A percentile compares a stretch with the other conserved stretches of the same genome.
phyloP scores from a whole-genome alignment of 192 early-diverging fungal genomes.

The Mortierella hygrophila region DNA sequence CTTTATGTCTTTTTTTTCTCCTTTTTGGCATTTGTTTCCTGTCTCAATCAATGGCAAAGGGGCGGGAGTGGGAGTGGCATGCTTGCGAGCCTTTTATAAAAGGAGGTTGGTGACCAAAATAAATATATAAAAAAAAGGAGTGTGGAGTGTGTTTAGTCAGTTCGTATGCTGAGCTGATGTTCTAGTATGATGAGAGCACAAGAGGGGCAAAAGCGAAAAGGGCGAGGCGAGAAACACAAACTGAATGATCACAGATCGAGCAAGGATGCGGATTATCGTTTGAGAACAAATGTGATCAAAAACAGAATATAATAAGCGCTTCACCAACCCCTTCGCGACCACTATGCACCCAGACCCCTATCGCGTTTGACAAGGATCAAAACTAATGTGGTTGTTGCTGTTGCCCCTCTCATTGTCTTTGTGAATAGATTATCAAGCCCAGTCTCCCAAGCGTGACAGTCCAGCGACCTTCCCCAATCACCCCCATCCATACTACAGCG shows the following conservation, averaged over 20 bases:
- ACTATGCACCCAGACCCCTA: background rate
- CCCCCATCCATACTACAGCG: background rate
- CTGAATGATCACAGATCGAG: background rate
- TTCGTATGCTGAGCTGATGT: conserved; percentile 6
- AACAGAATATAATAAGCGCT: background rate
- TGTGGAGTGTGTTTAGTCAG: conserved; percentile 3
- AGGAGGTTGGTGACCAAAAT: conserved; percentile 5
- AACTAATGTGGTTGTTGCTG: background rate
- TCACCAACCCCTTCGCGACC: background rate
- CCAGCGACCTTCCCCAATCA: conserved; percentile 9
- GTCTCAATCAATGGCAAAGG: background rate
- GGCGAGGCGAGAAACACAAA: background rate
- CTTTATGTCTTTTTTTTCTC: background rate
- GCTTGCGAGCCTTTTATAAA: background rate
- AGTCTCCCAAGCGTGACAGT: conserved; percentile 37
- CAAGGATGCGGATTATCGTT: background rate
- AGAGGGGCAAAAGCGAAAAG: background rate
- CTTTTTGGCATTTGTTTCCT: background rate
- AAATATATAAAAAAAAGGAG: background rate
- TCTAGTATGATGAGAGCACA: conserved; percentile 9
- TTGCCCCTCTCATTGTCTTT: background rate
- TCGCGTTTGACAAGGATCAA: background rate
- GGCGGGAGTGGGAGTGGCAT: background rate
- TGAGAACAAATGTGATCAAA: background rate
- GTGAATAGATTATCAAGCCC: conserved; percentile 42